phyloP scores from a whole-genome alignment of 108 stramenopile genomes.

The Tribonema minus region DNA sequence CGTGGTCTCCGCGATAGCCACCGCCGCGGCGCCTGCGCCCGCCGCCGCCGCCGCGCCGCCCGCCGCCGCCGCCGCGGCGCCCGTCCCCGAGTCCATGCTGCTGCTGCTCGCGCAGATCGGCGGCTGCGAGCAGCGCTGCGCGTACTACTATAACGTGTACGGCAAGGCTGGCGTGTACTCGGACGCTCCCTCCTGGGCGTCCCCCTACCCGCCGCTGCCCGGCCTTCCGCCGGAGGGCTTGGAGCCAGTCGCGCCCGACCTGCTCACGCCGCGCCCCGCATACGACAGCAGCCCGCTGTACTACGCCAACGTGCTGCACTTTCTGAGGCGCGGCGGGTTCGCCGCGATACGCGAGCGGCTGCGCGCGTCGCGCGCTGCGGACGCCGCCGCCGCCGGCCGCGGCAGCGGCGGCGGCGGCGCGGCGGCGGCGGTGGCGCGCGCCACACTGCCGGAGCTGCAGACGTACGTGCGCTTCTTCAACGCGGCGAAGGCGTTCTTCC shows the following conservation, averaged over 20 bases:
- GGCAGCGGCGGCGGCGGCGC: too few relatives aligned
- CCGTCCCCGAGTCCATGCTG: slow-evolving; percentile 22
- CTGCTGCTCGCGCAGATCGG: slow-evolving; percentile 16
- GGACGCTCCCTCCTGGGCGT: not conserved
- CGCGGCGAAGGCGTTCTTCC: too few relatives aligned
- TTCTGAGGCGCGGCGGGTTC: slow-evolving; percentile 15
- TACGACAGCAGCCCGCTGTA: slow-evolving; percentile 15
- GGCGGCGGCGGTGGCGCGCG: too few relatives aligned
- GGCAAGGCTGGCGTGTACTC: not conserved
- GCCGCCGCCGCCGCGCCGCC: too few relatives aligned
- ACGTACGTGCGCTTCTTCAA: slow-evolving; percentile 6
- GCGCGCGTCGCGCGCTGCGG: not conserved
- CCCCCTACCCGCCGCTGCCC: not conserved
- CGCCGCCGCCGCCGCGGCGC: too few relatives aligned
- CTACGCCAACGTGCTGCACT: slow-evolving; percentile 23
- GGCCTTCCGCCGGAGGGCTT: not conserved
- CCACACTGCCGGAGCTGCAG: slow-evolving; percentile 19
- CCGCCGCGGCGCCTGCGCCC: not conserved
- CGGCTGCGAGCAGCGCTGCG: not conserved
- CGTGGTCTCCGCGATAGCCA: not conserved
- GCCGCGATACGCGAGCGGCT: slow-evolving; percentile 12
- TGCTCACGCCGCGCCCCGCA: not conserved
- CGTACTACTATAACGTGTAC: slow-evolving; percentile 13
- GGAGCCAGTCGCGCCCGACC: not conserved
- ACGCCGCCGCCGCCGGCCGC: too few relatives aligned